Evolutionary conservation across 1,139 yeast species (phyloP).

Genomic region (Debaryomyces coudertii): DNA sequence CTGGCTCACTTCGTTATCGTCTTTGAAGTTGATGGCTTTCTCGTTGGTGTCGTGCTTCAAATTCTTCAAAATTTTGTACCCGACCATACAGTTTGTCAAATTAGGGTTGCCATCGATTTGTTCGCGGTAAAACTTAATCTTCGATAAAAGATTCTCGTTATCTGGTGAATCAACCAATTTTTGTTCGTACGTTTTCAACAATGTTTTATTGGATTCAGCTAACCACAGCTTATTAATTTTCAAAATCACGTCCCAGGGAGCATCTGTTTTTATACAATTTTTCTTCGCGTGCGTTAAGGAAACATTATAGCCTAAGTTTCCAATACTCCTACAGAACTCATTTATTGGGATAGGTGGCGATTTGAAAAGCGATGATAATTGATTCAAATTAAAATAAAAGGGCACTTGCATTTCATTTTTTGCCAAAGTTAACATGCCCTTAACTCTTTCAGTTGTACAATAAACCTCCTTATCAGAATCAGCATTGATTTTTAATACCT

Average conservation of each 20-base stretch:
- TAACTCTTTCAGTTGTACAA: conserved; percentile 80
- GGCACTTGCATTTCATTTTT: conserved; percentile 66
- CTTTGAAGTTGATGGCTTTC: conserved; percentile 48
- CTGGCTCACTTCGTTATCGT: conserved; percentile 56
- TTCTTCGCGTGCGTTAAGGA: conserved; percentile 89
- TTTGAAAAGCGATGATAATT: conserved; percentile 72
- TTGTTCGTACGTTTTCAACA: conserved; percentile 32
- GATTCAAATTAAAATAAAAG: conserved; percentile 82
- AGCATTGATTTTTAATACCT: conserved; percentile 58
- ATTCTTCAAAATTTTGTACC: conserved; percentile 59
- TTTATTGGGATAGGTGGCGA: conserved; percentile 83
- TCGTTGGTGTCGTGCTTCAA: conserved; percentile 27
- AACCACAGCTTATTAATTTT: conserved; percentile 72
- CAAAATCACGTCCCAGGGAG: conserved; percentile 82
- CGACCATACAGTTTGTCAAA: conserved; percentile 52
- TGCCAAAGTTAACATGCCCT: conserved; percentile 91
- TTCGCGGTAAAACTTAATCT: conserved; percentile 28
- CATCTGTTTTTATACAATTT: conserved; percentile 85
- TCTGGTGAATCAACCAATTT: conserved; percentile 37
- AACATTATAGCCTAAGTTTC: conserved; percentile 78
- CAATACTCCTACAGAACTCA: conserved; percentile 74
- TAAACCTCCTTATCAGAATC: conserved; percentile 54
- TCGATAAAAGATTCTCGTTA: conserved; percentile 40
- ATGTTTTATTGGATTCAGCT: conserved; percentile 40
- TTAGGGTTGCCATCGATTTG: conserved; percentile 39